Percentiles rank a stretch among this genome's conserved stretches.
phyloP scores from a whole-genome alignment of 2,329 filamentous ascomycete species.

The Phialophora verrucosa region DNA sequence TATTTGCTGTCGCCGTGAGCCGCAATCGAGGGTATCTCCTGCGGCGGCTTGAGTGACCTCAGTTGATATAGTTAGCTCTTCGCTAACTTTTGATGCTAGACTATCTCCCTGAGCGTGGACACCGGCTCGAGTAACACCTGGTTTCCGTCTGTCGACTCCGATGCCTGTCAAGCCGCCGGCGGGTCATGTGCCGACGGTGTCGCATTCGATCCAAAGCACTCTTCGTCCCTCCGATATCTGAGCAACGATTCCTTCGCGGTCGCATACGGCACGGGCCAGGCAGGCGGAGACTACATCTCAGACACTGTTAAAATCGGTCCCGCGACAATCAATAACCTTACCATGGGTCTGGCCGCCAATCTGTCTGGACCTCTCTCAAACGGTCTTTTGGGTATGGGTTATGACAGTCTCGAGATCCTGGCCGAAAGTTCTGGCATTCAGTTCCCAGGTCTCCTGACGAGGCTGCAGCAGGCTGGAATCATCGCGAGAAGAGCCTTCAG shows the following conservation, averaged over 20 bases:
- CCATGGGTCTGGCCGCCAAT: constrained; percentile 66
- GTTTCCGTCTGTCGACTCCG: constrained; percentile 2
- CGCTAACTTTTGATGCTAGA: neutral
- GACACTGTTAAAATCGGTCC: constrained; percentile 45
- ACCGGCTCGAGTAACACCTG: constrained; percentile 6
- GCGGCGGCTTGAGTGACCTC: neutral
- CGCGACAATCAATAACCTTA: constrained; percentile 65
- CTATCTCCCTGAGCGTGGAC: constrained; percentile 1
- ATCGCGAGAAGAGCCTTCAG: constrained; percentile 55
- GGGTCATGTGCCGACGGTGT: neutral
- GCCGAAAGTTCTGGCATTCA: constrained; percentile 48
- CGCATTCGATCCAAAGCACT: neutral
- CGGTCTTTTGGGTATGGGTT: constrained; percentile 63
- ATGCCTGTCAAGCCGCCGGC: neutral
- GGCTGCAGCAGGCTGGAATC: constrained; percentile 62
- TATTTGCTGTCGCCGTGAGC: neutral
- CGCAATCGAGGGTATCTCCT: neutral
- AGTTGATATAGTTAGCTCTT: neutral
- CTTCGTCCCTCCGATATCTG: neutral
- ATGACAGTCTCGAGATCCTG: constrained; percentile 42
- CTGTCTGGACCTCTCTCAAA: constrained; percentile 55
- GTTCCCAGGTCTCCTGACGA: constrained; percentile 67
- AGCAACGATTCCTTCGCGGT: neutral
- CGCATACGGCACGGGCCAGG: constrained; percentile 59
- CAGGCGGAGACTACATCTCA: constrained; percentile 52